These are phyloP conservation scores for Chlorella ohadii DNA, from an alignment of 139 green algal genomes.

Conservation along the genomic window DNA sequence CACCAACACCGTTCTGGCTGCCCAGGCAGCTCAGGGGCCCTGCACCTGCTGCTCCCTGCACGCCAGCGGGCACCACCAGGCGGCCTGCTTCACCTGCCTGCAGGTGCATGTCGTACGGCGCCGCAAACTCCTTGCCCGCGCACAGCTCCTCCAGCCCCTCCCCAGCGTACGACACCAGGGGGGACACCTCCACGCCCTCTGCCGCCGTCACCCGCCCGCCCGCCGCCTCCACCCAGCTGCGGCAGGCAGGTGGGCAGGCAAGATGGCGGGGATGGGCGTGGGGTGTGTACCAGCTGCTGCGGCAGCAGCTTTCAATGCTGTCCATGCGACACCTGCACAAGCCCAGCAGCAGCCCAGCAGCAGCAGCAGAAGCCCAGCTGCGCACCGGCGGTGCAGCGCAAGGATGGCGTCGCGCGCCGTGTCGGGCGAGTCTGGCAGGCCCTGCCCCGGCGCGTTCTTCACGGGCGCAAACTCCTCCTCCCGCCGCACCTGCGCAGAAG, in stretches of 20 bases:
- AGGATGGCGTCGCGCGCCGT: conserved; percentile 82
- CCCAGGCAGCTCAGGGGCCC: too few relatives aligned
- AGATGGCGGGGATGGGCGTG: too few relatives aligned
- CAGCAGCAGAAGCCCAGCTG: too few relatives aligned
- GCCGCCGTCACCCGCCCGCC: conserved; percentile 45
- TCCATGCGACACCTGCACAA: too few relatives aligned
- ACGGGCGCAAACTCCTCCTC: conserved; percentile 89
- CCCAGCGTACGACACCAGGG: conserved; percentile 78
- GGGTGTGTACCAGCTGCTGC: too few relatives aligned
- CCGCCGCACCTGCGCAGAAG: conserved; percentile 5
- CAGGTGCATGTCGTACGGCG: conserved; percentile 21
- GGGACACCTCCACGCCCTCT: conserved; percentile 77
- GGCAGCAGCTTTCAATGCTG: too few relatives aligned
- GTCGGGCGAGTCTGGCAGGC: conserved; percentile 79
- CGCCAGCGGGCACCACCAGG: too few relatives aligned
- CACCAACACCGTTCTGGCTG: too few relatives aligned
- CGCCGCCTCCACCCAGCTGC: conserved; percentile 35
- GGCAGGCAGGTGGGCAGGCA: too few relatives aligned
- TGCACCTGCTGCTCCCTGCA: background rate
- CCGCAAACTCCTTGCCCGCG: conserved; percentile 30
- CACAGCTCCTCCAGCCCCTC: conserved; percentile 72
- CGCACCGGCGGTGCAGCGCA: conserved; percentile 67
- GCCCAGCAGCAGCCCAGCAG: too few relatives aligned
- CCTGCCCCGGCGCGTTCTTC: conserved; percentile 83
- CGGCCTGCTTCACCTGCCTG: conserved; percentile 20